These are phyloP conservation scores for Trichocladium uniseriatum DNA, from an alignment of 495 filamentous ascomycete genomes.

Conservation along the genomic window DNA sequence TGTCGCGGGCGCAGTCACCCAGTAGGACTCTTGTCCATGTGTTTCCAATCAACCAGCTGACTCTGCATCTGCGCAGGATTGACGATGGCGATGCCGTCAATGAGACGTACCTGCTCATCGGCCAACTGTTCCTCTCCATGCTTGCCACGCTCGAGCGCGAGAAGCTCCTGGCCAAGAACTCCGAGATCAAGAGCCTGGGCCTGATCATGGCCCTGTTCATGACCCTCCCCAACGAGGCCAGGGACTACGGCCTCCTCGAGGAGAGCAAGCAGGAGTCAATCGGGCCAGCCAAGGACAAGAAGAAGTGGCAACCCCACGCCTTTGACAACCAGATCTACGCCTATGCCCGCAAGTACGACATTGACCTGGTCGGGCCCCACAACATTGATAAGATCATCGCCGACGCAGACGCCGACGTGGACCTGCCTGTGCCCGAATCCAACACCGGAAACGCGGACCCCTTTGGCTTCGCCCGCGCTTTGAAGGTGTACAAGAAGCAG, in stretches of 20 bases:
- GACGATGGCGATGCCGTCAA: conserved; percentile 21
- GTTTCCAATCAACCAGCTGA: neutral
- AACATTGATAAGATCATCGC: conserved; percentile 20
- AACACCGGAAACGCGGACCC: conserved; percentile 16
- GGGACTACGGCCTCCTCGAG: conserved; percentile 3
- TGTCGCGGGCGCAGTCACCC: neutral
- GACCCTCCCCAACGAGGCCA: conserved; percentile 3
- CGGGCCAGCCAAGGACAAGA: conserved; percentile 13
- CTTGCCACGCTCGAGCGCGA: conserved; percentile 27
- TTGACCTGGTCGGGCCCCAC: conserved; percentile 17
- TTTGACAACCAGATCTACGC: conserved; percentile 15
- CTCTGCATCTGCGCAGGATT: conserved; percentile 9
- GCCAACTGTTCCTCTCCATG: conserved; percentile 31
- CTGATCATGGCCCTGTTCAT: conserved; percentile 30
- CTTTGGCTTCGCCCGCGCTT: conserved; percentile 8
- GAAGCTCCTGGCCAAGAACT: conserved; percentile 18
- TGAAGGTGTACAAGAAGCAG: conserved; percentile 13
- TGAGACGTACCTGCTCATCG: conserved; percentile 17
- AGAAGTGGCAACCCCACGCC: conserved; percentile 13
- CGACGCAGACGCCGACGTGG: conserved; percentile 10
- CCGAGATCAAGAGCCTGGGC: conserved; percentile 24
- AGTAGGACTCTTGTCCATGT: neutral
- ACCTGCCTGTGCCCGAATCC: conserved; percentile 10
- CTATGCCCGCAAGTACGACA: conserved; percentile 20
- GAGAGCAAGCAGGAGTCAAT: conserved; percentile 3